A percentile compares a stretch with the other conserved stretches of the same genome.
These are phyloP conservation scores for Protea cynaroides DNA, from an alignment of 164 flowering plant genomes.

Conservation along the genomic window DNA sequence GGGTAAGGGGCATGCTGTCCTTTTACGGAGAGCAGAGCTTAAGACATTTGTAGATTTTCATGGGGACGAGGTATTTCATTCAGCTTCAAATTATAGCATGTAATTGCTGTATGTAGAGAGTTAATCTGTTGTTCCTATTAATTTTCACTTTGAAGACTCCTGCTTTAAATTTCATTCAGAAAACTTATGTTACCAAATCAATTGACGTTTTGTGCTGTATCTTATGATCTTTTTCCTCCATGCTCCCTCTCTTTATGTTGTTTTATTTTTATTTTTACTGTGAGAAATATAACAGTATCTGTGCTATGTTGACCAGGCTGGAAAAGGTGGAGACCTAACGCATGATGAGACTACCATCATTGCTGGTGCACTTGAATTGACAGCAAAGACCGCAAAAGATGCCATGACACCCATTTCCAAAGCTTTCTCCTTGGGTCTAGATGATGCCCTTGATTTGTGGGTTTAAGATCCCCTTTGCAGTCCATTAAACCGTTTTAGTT, in stretches of 20 bases:
- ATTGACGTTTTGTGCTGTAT: too few relatives aligned
- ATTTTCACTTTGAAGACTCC: too few relatives aligned
- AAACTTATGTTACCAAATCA: too few relatives aligned
- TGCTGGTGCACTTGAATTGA: constrained; percentile 64
- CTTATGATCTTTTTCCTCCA: too few relatives aligned
- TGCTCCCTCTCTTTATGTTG: neutral
- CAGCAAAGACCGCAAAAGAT: constrained; percentile 71
- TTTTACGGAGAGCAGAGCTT: constrained; percentile 65
- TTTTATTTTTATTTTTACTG: neutral
- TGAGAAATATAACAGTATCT: too few relatives aligned
- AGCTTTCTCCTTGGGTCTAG: constrained; percentile 59
- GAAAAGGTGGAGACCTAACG: constrained; percentile 78
- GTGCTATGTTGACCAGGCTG: constrained; percentile 37
- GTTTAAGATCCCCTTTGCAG: constrained; percentile 2
- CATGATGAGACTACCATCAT: constrained; percentile 75
- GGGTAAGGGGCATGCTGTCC: constrained; percentile 59
- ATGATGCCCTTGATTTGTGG: constrained; percentile 61
- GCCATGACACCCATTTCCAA: constrained; percentile 70
- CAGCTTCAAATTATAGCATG: too few relatives aligned
- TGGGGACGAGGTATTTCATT: constrained; percentile 51
- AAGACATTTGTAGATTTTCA: constrained; percentile 64
- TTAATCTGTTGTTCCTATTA: too few relatives aligned
- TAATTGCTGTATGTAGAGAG: too few relatives aligned
- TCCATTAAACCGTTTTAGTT: too few relatives aligned
- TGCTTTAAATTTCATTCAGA: too few relatives aligned